Evolutionary conservation across 2,329 filamentous ascomycete genomes (phyloP).

Genomic region (Paecilomyces sp.): DNA sequence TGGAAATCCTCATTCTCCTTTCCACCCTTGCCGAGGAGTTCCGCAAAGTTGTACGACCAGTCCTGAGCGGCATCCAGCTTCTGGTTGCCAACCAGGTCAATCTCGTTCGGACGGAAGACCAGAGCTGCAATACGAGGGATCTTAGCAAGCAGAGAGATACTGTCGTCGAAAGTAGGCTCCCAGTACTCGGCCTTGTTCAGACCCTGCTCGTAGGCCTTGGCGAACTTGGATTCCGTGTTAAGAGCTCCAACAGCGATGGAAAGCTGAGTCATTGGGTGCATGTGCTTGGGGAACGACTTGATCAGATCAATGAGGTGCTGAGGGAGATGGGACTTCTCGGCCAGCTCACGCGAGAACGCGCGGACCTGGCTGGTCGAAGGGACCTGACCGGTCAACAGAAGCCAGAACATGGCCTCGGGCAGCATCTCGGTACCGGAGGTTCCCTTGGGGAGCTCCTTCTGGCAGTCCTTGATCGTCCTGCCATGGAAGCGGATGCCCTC

Average conservation of each 20-base stretch:
- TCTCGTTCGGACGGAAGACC: slow-evolving; percentile 85
- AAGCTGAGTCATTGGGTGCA: slow-evolving; percentile 98
- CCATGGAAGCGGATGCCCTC: slow-evolving; percentile 98
- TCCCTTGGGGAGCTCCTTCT: slow-evolving; percentile 87
- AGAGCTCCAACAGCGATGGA: slow-evolving; percentile 92
- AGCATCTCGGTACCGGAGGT: slow-evolving; percentile 89
- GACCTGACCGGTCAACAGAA: slow-evolving; percentile 86
- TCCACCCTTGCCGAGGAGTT: slow-evolving; percentile 86
- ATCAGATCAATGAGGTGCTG: slow-evolving; percentile 80
- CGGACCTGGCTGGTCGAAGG: slow-evolving; percentile 78
- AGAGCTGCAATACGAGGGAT: slow-evolving; percentile 93
- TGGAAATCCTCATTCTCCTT: slow-evolving; percentile 70
- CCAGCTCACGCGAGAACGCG: slow-evolving; percentile 74
- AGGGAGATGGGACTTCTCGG: slow-evolving; percentile 76
- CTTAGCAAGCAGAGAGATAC: slow-evolving; percentile 88
- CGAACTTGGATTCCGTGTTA: slow-evolving; percentile 90
- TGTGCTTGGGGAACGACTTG: slow-evolving; percentile 77
- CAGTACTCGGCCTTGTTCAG: slow-evolving; percentile 96
- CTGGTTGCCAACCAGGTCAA: slow-evolving; percentile 65
- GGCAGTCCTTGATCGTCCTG: slow-evolving; percentile 96
- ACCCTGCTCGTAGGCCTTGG: slow-evolving; percentile 84
- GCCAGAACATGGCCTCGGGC: slow-evolving; percentile 99
- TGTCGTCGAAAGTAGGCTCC: slow-evolving; percentile 96
- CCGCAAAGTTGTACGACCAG: slow-evolving; percentile 98
- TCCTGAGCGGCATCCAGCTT: slow-evolving; percentile 77